phyloP scores from a whole-genome alignment of 164 flowering plant species.

The Vitis vinifera region ASM3070453v1 NC_081822.1:4179501-4180000 shows the following conservation, averaged over 20 bases:
- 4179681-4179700: slow-evolving; percentile 55
- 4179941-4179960: no score
- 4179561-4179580: slow-evolving; percentile 41
- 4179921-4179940: no score
- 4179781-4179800: slow-evolving; percentile 10
- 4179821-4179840: background rate
- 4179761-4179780: slow-evolving; percentile 27
- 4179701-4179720: slow-evolving; percentile 57
- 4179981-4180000: no score
- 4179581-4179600: slow-evolving; percentile 71
- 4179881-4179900: background rate
- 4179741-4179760: slow-evolving; percentile 28
- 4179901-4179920: no score
- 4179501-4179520: background rate
- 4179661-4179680: slow-evolving; percentile 30
- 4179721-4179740: slow-evolving; percentile 32
- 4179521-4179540: slow-evolving; percentile 56
- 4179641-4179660: slow-evolving; percentile 60
- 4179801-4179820: slow-evolving; percentile 5
- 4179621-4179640: slow-evolving; percentile 60
- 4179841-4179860: background rate
- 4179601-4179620: slow-evolving; percentile 73
- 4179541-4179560: slow-evolving; percentile 59
- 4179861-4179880: background rate
- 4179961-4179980: no score